Percentiles rank a stretch among this genome's conserved stretches.
Evolutionary conservation across 2,329 filamentous ascomycete genomes (phyloP).

Genomic region (Acrocalymma vagum): DNA sequence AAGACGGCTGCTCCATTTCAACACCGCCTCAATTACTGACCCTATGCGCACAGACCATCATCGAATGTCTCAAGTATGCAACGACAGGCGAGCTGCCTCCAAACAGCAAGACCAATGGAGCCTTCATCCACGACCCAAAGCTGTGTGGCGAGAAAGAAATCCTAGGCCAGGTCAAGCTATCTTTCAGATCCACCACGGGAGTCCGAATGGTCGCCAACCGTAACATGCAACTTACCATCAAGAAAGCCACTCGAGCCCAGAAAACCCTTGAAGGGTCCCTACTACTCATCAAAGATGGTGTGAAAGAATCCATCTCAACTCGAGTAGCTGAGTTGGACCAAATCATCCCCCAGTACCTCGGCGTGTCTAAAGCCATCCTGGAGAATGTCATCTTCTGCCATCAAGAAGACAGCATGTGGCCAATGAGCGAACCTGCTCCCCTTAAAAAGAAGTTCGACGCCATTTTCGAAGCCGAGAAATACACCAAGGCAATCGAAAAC

Average conservation of each 20-base stretch:
- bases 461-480: conserved; percentile 96
- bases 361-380: conserved; percentile 88
- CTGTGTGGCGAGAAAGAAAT: conserved; percentile 88
- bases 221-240: conserved; percentile 85
- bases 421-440: conserved; percentile 83
- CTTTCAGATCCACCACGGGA: conserved; percentile 81
- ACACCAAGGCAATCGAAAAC: conserved; percentile 96
- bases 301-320: conserved; percentile 80
- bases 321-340: conserved; percentile 82
- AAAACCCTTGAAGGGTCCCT: conserved; percentile 88
- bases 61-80: conserved; percentile 97
- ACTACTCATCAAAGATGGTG: conserved; percentile 78
- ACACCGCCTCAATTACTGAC: conserved; percentile 8
- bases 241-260: conserved; percentile 77
- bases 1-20: conserved; percentile 14
- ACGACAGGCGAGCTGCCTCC: conserved; percentile 93
- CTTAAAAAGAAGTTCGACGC: conserved; percentile 97
- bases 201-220: conserved; percentile 84
- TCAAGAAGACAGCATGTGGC: conserved; percentile 97
- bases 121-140: conserved; percentile 98
- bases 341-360: conserved; percentile 84
- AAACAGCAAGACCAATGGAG: conserved; percentile 84
- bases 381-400: conserved; percentile 98
- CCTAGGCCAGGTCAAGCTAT: conserved; percentile 88
- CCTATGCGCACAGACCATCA: conserved; percentile 73